phyloP scores from a whole-genome alignment of 2,329 filamentous ascomycete genomes.

The Grosmannia clavigera region DNA sequence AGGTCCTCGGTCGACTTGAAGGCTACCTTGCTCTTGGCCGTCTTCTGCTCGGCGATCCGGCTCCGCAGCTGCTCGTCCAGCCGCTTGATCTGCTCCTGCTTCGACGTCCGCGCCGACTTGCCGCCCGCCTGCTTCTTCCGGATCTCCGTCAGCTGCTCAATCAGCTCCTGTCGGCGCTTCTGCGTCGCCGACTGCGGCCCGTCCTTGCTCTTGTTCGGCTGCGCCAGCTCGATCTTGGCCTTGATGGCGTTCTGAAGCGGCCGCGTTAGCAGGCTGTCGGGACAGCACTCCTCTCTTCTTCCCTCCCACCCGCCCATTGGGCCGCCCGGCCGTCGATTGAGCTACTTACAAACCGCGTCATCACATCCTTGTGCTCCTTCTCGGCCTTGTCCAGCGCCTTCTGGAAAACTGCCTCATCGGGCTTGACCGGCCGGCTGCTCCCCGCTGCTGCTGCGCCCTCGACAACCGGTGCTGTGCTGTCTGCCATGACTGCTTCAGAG shows the following conservation, averaged over 20 bases:
- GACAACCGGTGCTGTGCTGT: conserved; percentile 19
- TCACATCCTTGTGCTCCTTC: conserved; percentile 70
- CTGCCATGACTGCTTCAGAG: conserved; percentile 29
- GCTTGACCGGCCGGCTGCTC: conserved; percentile 62
- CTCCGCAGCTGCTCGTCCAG: conserved; percentile 82
- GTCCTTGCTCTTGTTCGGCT: conserved; percentile 62
- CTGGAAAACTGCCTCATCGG: conserved; percentile 78
- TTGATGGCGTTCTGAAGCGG: conserved; percentile 65
- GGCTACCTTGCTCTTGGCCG: conserved; percentile 62
- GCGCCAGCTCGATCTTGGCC: conserved; percentile 73
- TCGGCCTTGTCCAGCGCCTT: conserved; percentile 66
- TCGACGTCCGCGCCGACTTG: conserved; percentile 67
- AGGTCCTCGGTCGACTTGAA: conserved; percentile 86
- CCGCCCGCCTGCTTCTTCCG: conserved; percentile 75
- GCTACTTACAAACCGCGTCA: conserved; percentile 40
- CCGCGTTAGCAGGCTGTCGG: background rate
- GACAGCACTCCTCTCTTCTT: background rate
- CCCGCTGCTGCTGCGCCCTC: conserved; percentile 33
- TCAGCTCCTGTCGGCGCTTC: conserved; percentile 78
- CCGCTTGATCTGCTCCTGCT: conserved; percentile 84
- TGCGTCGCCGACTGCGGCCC: conserved; percentile 60
- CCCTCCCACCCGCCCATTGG: background rate
- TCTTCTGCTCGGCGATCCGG: conserved; percentile 78
- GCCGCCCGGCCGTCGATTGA: background rate
- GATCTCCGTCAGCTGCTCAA: conserved; percentile 70